phyloP scores from a whole-genome alignment of 176 grass and related monocot genomes.

The Triticum dicoccoides region DNA sequence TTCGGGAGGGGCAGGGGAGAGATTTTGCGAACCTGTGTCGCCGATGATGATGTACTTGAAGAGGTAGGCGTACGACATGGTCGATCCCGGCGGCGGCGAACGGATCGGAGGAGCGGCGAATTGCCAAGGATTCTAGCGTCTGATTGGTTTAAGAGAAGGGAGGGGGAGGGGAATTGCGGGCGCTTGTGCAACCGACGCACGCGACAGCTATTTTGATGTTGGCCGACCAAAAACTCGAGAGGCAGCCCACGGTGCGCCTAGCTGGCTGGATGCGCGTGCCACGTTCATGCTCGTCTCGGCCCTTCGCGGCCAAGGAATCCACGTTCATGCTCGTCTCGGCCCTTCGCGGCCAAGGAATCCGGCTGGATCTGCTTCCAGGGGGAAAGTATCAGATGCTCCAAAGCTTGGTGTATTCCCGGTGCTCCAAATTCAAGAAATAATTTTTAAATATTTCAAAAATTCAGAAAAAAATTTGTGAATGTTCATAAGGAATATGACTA shows the following conservation, averaged over 20 bases:
- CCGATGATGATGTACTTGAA: conserved; percentile 99
- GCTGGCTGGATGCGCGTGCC: background rate
- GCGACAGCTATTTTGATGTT: conserved; percentile 21
- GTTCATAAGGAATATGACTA: no score
- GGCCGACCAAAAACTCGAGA: conserved; percentile 2
- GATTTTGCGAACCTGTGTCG: conserved; percentile 52
- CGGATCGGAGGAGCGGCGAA: background rate
- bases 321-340: background rate
- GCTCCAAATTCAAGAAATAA: no score
- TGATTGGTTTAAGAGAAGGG: background rate
- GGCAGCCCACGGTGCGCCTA: background rate
- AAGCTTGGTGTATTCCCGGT: no score
- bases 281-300: background rate
- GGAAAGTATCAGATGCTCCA: no score
- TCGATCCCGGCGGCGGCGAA: conserved; percentile 10
- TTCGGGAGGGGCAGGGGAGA: background rate
- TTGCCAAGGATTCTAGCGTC: background rate
- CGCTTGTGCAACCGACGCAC: background rate
- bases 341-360: conserved; percentile 7
- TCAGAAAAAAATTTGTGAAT: no score
- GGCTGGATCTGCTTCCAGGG: background rate
- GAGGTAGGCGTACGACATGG: conserved; percentile 97
- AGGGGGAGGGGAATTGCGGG: background rate
- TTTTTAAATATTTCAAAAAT: no score
- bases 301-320: conserved; percentile 4